Percentiles rank a stretch among this genome's conserved stretches.
These are phyloP conservation scores for Colletotrichum somersetense DNA, from an alignment of 2,329 filamentous ascomycete species.

Conservation along the genomic window DNA sequence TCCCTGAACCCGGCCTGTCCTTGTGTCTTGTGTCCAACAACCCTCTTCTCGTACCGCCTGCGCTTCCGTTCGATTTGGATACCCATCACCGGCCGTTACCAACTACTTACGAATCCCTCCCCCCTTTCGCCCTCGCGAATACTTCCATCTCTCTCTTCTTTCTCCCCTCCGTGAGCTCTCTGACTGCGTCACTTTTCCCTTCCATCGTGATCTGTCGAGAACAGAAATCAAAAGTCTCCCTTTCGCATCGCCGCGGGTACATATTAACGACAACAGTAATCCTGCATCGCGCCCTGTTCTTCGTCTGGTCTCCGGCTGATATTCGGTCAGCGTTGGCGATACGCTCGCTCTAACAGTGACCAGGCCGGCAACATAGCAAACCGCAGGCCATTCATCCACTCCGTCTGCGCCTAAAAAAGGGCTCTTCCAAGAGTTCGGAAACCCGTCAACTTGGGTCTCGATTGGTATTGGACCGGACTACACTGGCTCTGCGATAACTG, in stretches of 20 bases:
- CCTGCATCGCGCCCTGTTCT: neutral
- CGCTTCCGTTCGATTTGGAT: conserved; percentile 29
- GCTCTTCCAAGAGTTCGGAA: conserved; percentile 4
- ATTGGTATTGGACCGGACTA: conserved; percentile 38
- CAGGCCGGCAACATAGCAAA: conserved; percentile 1
- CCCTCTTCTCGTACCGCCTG: conserved; percentile 30
- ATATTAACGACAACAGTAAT: neutral
- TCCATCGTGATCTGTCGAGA: neutral
- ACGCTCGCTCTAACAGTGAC: neutral
- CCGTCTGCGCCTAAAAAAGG: neutral
- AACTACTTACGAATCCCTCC: conserved; percentile 34
- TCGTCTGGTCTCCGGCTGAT: conserved; percentile 25
- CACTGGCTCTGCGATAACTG: conserved; percentile 38
- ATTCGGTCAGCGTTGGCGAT: conserved; percentile 13
- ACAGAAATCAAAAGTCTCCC: neutral
- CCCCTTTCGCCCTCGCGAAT: neutral
- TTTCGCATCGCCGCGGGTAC: neutral
- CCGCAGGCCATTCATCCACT: conserved; percentile 9
- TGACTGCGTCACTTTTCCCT: neutral
- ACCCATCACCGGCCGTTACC: conserved; percentile 22
- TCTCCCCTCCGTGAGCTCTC: neutral
- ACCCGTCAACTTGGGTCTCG: conserved; percentile 37
- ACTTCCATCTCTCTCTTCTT: neutral
- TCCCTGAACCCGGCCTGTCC: conserved; percentile 35
- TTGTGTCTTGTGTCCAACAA: conserved; percentile 34